Conservation (phyloP, 2,329 filamentous ascomycete genomes). For the Lecanoromycetidae sp. region DNA sequence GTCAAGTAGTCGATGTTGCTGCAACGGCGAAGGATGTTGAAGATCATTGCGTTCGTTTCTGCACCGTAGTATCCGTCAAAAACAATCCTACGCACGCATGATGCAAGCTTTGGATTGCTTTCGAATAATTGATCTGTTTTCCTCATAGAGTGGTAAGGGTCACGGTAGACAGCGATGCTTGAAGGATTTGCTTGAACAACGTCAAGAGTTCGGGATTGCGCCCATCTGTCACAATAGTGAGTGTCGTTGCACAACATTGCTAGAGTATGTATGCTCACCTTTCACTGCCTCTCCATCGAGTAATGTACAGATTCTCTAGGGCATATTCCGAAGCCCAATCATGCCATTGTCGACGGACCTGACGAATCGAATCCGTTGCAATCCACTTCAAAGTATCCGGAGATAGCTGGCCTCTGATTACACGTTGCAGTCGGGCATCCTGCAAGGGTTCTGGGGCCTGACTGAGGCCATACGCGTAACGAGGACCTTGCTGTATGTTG, state of each 20-base stretch:
- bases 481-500: conserved; percentile 36
- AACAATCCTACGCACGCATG: conserved; percentile 41
- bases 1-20: conserved; percentile 36
- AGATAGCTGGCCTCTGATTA: conserved; percentile 40
- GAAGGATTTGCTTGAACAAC: conserved; percentile 27
- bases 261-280: conserved; percentile 24
- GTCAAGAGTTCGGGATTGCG: conserved; percentile 18
- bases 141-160: conserved; percentile 39
- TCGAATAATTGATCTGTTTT: conserved; percentile 36
- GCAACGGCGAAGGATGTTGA: conserved; percentile 37
- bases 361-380: conserved; percentile 36
- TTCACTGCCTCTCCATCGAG: conserved; percentile 41
- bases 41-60: conserved; percentile 39
- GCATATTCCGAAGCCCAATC: conserved; percentile 42
- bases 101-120: conserved; percentile 34
- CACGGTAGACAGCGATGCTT: conserved; percentile 39
- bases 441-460: conserved; percentile 37
- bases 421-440: conserved; percentile 33
- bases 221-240: conserved; percentile 17
- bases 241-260: neutral
- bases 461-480: conserved; percentile 42
- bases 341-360: conserved; percentile 40
- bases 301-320: conserved; percentile 40
- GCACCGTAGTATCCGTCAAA: conserved; percentile 43
- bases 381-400: conserved; percentile 42